Evolutionary conservation across 2,329 filamentous ascomycete genomes (phyloP).

Genomic region (Macrophomina pseudophaseolina): DNA sequence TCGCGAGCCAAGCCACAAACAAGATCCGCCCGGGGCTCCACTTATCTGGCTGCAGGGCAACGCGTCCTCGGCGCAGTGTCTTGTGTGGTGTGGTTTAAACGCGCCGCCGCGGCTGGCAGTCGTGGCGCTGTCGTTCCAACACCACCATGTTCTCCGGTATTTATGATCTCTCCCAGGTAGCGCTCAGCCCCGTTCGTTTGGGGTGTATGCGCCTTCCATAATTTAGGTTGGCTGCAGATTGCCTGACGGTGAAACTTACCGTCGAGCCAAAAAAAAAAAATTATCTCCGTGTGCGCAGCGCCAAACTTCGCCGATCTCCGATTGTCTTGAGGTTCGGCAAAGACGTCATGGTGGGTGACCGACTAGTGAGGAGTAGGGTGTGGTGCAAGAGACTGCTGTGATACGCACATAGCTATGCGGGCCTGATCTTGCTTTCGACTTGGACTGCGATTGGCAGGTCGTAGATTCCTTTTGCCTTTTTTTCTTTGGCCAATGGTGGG

Average conservation of each 20-base stretch:
- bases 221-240: not conserved
- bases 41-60: not conserved
- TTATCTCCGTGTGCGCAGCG: too few relatives aligned
- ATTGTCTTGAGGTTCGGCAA: not conserved
- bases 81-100: not conserved
- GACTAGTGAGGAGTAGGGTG: too few relatives aligned
- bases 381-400: too few relatives aligned
- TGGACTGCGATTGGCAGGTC: too few relatives aligned
- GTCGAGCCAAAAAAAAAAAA: not conserved
- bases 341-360: too few relatives aligned
- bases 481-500: too few relatives aligned
- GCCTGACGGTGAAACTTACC: not conserved
- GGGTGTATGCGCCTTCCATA: not conserved
- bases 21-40: not conserved
- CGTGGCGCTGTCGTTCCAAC: not conserved
- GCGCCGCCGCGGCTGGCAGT: not conserved
- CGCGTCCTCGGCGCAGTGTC: not conserved
- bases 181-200: not conserved
- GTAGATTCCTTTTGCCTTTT: too few relatives aligned
- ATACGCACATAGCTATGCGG: too few relatives aligned
- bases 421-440: too few relatives aligned
- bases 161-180: not conserved
- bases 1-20: constrained; percentile 6
- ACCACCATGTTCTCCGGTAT: not conserved
- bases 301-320: not conserved